A percentile compares a stretch with the other conserved stretches of the same genome.
These are phyloP conservation scores for Ogataea ganodermae DNA, from an alignment of 805 yeast species.

Conservation along the genomic window DNA sequence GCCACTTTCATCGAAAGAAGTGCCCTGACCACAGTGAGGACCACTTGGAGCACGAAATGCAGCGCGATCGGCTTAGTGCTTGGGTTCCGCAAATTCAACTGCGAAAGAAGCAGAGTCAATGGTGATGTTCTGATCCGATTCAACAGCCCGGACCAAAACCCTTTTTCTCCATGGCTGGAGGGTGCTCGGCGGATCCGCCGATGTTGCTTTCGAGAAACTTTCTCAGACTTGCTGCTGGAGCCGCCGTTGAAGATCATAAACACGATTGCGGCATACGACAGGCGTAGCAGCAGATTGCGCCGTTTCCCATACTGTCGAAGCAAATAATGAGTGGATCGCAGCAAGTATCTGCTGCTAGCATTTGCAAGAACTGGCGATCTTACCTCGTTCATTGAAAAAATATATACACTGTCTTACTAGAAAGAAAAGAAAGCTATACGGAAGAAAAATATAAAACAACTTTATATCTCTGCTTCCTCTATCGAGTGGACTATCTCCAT, in stretches of 20 bases:
- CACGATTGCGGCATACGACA: conserved; percentile 27
- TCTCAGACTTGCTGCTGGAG: conserved; percentile 12
- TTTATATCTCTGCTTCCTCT: too few relatives aligned
- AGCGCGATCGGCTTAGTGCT: conserved; percentile 15
- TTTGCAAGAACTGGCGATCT: neutral
- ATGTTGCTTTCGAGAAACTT: neutral
- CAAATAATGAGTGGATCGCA: conserved; percentile 16
- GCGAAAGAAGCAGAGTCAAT: conserved; percentile 18
- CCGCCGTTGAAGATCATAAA: conserved; percentile 32
- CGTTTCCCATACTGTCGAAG: conserved; percentile 24
- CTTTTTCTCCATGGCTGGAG: neutral
- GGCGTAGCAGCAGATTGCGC: conserved; percentile 24
- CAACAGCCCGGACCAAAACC: conserved; percentile 1
- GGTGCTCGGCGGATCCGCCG: conserved; percentile 1
- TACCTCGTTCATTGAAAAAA: neutral
- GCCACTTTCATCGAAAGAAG: conserved; percentile 80
- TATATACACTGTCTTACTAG: neutral
- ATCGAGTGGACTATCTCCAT: neutral
- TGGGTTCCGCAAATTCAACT: conserved; percentile 17
- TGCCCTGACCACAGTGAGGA: conserved; percentile 66
- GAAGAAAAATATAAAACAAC: neutral
- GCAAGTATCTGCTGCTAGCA: conserved; percentile 12
- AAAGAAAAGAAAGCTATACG: neutral
- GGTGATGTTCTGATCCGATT: conserved; percentile 19
- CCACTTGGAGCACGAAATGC: conserved; percentile 52